Conservation (phyloP, 225 moss, liverwort and hornwort genomes). For the Thuidium tamariscinum region DNA sequence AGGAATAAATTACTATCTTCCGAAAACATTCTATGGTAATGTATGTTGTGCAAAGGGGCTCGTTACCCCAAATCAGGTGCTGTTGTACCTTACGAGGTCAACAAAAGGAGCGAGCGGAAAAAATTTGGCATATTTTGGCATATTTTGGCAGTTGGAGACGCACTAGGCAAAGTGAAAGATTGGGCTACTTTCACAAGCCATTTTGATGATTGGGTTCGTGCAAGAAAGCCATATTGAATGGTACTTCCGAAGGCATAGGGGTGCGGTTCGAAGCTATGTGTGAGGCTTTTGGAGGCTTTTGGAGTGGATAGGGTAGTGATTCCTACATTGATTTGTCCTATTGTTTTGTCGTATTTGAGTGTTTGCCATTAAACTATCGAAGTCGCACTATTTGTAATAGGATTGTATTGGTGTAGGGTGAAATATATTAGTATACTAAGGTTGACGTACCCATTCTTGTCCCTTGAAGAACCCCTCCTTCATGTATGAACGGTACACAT, state of each 20-base stretch:
- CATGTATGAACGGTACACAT: no score
- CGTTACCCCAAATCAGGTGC: neutral
- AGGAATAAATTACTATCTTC: no score
- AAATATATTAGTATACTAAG: no score
- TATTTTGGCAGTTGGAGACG: neutral
- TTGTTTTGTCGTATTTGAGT: neutral
- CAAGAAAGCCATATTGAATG: neutral
- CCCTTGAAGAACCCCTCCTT: no score
- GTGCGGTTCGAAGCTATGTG: neutral
- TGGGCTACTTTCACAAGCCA: neutral
- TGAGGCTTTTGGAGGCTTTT: neutral
- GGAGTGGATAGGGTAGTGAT: neutral
- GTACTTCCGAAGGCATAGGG: neutral
- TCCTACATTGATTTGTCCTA: neutral
- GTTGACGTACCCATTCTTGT: no score
- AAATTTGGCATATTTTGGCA: no score
- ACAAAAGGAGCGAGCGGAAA: no score
- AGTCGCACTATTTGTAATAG: neutral
- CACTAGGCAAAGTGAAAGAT: neutral
- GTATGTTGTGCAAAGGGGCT: neutral
- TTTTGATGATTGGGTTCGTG: neutral
- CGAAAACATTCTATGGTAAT: no score
- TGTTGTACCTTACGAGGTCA: neutral
- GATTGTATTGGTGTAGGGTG: neutral
- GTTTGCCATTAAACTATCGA: neutral